Conservation (phyloP, 2,329 filamentous ascomycete species). For the Parafenestella ontariensis region DNA sequence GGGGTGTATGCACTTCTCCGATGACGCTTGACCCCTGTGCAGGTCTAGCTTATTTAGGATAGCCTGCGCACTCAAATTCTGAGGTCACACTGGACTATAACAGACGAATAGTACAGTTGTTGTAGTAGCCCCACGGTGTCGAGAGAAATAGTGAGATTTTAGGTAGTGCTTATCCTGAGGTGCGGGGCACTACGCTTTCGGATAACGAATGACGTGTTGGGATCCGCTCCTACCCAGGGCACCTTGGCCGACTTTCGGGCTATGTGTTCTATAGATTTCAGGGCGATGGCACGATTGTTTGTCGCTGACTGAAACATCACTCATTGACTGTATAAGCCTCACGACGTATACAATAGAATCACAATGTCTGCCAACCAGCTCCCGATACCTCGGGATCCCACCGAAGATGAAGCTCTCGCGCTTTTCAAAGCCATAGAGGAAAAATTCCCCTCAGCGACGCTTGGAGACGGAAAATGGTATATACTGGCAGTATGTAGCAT, state of each 20-base stretch:
- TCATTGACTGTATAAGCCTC: neutral
- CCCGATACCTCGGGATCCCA: conserved; percentile 38
- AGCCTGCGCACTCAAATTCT: no score
- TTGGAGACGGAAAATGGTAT: conserved; percentile 58
- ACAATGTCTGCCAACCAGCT: conserved; percentile 21
- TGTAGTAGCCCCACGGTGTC: no score
- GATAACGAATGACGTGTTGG: neutral
- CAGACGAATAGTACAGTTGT: no score
- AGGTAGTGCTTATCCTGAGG: conserved; percentile 6
- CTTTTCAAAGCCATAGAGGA: conserved; percentile 54
- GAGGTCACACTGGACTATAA: no score
- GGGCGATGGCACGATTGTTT: no score
- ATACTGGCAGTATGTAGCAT: conserved; percentile 46
- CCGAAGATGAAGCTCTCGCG: conserved; percentile 47
- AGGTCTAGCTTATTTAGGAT: no score
- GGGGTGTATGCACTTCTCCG: no score
- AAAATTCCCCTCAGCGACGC: conserved; percentile 51
- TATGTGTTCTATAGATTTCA: neutral
- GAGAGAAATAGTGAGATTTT: no score
- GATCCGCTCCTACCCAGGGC: conserved; percentile 2
- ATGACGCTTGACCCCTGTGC: no score
- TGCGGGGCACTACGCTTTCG: conserved; percentile 2
- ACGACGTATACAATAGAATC: neutral
- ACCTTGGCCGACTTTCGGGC: neutral
- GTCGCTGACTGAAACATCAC: neutral